Conservation (phyloP, 306 rosid species). For the Sindora glabra region DNA sequence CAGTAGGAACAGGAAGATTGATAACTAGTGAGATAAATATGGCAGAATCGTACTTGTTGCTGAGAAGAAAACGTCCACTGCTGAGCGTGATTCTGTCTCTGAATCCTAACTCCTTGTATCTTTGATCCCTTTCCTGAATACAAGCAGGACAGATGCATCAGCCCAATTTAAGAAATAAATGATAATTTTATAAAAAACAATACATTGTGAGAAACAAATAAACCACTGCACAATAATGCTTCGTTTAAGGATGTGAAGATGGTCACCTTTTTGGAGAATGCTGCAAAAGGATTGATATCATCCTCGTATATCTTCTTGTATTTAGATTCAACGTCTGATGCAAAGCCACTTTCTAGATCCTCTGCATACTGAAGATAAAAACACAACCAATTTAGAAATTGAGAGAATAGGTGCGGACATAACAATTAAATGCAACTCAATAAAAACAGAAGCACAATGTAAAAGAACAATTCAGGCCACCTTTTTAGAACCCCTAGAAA, state of each 20-base stretch:
- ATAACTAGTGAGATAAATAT: background rate
- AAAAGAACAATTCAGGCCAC: conserved; percentile 28
- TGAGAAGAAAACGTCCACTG: conserved; percentile 98
- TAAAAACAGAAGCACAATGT: background rate
- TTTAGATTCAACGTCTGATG: conserved; percentile 96
- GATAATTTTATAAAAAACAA: background rate
- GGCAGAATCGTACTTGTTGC: conserved; percentile 73
- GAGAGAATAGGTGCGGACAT: background rate
- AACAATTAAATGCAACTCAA: background rate
- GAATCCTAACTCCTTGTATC: conserved; percentile 95
- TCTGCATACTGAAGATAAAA: conserved; percentile 62
- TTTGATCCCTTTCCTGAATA: conserved; percentile 89
- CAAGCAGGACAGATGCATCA: conserved; percentile 8
- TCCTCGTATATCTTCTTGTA: conserved; percentile 97
- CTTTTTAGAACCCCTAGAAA: conserved; percentile 94
- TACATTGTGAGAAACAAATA: background rate
- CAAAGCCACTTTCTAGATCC: conserved; percentile 90
- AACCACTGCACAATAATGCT: background rate
- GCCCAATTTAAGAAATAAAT: conserved; percentile 1
- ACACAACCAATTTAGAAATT: conserved; percentile 6
- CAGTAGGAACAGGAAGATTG: background rate
- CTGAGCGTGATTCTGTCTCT: conserved; percentile 98
- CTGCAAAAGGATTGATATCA: conserved; percentile 97
- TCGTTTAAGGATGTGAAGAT: conserved; percentile 5
- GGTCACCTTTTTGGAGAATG: conserved; percentile 88